Conservation (phyloP, 169 alveolate species). For the Haemoproteus tartakovskyi region DNA sequence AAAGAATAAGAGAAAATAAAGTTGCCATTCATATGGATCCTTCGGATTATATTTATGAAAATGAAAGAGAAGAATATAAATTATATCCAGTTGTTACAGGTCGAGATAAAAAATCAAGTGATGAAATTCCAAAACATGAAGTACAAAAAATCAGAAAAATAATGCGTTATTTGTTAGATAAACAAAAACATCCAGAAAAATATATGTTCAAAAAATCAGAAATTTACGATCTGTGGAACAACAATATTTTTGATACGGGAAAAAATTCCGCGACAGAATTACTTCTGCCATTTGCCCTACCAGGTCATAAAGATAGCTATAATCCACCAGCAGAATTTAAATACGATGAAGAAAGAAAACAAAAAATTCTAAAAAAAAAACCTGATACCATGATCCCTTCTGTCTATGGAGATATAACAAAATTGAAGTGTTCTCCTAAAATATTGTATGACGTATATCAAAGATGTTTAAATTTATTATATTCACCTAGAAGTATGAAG, state of each 20-base stretch:
- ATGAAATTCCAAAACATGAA: neutral
- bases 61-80: slow-evolving; percentile 65
- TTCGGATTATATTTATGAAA: slow-evolving; percentile 47
- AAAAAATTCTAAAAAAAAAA: slow-evolving; percentile 31
- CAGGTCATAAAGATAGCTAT: slow-evolving; percentile 65
- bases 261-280: slow-evolving; percentile 18
- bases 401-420: slow-evolving; percentile 27
- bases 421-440: slow-evolving; percentile 40
- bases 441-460: slow-evolving; percentile 60
- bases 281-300: slow-evolving; percentile 37
- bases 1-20: slow-evolving; percentile 39
- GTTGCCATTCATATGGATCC: slow-evolving; percentile 19
- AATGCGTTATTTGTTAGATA: slow-evolving; percentile 17
- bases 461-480: slow-evolving; percentile 52
- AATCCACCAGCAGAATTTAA: slow-evolving; percentile 64
- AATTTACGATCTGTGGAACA: slow-evolving; percentile 49
- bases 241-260: slow-evolving; percentile 43
- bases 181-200: slow-evolving; percentile 21
- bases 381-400: slow-evolving; percentile 27
- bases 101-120: too few relatives aligned
- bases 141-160: slow-evolving; percentile 12
- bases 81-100: neutral
- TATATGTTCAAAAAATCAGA: neutral
- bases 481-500: slow-evolving; percentile 41
- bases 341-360: slow-evolving; percentile 12